A percentile compares a stretch with the other conserved stretches of the same genome.
phyloP scores from a whole-genome alignment of 768 basidiomycete species.

The Boletus sp. region DNA sequence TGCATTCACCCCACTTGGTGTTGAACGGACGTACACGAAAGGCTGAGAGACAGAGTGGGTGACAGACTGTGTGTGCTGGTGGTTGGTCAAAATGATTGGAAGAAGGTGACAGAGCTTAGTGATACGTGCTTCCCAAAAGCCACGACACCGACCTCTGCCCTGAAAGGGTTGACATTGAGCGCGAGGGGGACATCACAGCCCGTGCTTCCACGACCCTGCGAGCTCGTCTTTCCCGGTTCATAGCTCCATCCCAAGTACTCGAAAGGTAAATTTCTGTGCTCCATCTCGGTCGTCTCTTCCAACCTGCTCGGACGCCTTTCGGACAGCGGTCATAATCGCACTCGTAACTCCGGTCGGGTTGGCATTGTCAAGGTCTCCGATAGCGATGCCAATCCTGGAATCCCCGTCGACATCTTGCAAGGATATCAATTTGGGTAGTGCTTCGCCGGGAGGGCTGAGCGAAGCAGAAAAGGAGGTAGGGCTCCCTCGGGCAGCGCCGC shows the following conservation, averaged over 20 bases:
- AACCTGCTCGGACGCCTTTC: constrained; percentile 85
- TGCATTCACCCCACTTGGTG: constrained; percentile 38
- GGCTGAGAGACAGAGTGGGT: background rate
- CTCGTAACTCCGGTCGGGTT: constrained; percentile 70
- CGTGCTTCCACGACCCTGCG: constrained; percentile 51
- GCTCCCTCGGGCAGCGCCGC: constrained; percentile 40
- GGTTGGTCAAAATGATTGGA: constrained; percentile 53
- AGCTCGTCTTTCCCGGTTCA: constrained; percentile 51
- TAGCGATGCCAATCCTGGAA: constrained; percentile 26
- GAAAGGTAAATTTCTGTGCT: constrained; percentile 73
- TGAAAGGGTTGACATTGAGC: constrained; percentile 86
- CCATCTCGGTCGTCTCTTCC: constrained; percentile 56
- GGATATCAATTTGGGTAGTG: constrained; percentile 41
- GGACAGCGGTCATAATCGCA: constrained; percentile 86
- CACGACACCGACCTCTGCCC: constrained; percentile 86
- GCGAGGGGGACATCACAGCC: constrained; percentile 75
- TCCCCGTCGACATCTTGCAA: constrained; percentile 21
- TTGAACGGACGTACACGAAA: constrained; percentile 24
- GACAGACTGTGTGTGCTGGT: constrained; percentile 33
- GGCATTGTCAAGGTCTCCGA: constrained; percentile 18
- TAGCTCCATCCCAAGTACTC: constrained; percentile 54
- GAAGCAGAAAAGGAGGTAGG: constrained; percentile 27
- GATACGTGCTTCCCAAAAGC: constrained; percentile 96
- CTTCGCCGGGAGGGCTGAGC: constrained; percentile 49
- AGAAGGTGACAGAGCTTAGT: constrained; percentile 75